Percentiles rank a stretch among this genome's conserved stretches.
Evolutionary conservation across 2,329 filamentous ascomycete genomes (phyloP).

Genomic region (Penicillium sp.): DNA sequence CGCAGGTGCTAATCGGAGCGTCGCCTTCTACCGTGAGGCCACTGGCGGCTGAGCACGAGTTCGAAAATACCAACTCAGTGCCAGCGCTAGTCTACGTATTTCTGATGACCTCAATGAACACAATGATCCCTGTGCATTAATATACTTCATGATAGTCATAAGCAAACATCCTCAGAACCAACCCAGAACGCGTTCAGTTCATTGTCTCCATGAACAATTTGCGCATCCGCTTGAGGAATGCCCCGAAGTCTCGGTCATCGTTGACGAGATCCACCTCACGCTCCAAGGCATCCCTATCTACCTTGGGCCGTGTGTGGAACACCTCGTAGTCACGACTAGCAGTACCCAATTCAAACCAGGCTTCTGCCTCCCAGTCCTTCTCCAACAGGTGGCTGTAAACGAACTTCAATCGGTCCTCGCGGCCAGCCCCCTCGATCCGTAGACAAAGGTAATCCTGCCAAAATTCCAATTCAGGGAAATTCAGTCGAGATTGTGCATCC

Average conservation of each 20-base stretch:
- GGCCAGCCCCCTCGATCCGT: slow-evolving; percentile 83
- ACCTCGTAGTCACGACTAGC: slow-evolving; percentile 82
- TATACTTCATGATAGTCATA: slow-evolving; percentile 20
- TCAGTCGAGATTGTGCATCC: slow-evolving; percentile 82
- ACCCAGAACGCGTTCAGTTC: slow-evolving; percentile 41
- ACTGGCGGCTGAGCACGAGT: slow-evolving; percentile 58
- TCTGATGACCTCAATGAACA: slow-evolving; percentile 20
- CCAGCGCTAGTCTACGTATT: not conserved
- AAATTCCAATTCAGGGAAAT: slow-evolving; percentile 90
- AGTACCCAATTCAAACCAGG: slow-evolving; percentile 89
- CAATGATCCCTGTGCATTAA: slow-evolving; percentile 17
- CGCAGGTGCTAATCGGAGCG: slow-evolving; percentile 71
- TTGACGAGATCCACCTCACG: slow-evolving; percentile 59
- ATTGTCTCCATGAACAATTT: slow-evolving; percentile 59
- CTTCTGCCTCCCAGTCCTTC: slow-evolving; percentile 83
- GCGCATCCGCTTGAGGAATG: slow-evolving; percentile 65
- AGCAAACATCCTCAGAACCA: slow-evolving; percentile 3
- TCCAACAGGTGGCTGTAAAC: slow-evolving; percentile 86
- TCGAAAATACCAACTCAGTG: not conserved
- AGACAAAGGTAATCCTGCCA: slow-evolving; percentile 92
- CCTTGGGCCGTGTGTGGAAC: slow-evolving; percentile 70
- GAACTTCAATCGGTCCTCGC: slow-evolving; percentile 84
- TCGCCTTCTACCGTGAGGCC: slow-evolving; percentile 84
- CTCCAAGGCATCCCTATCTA: slow-evolving; percentile 58
- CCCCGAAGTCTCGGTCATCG: slow-evolving; percentile 60